Base-by-base conservation (phyloP, 345 rosid genomes). In the Moringa oleifera region DNA sequence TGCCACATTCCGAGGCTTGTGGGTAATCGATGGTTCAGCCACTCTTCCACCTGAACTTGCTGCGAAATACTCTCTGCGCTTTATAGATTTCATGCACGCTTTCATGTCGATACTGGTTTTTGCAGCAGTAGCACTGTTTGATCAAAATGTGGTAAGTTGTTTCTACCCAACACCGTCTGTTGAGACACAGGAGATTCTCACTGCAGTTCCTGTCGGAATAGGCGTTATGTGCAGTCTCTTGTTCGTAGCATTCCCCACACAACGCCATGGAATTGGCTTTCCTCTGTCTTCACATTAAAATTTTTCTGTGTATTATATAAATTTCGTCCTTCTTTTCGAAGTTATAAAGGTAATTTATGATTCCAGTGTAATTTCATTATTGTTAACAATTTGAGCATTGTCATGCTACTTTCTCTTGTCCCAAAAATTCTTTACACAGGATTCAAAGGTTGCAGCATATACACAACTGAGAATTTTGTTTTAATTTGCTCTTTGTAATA, bases 181-280 rank as follows among this genome's bases (percentile, higher is more conserved):
- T 0, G 76, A 82, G 74, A 70, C 85, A 1, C 79, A 73, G 72
- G 97, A 90, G 75, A 46, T 87, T 54, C 91, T 94, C 55, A 82
- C 85, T 19, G 75, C 85, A 0, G 70, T 94, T 81, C 97, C 99
- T 0, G 87, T 94, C 0, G 96, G 87, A 45, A 81, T 88, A 18
- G 99, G 97, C 0, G 80, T 76, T 37, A 55, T 88, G 17, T 80
- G 91, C 61, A 88, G 93, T 63, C 82, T 90, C 96, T 61, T 90
- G 75, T 94, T 90, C 60, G 83, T 84, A 28, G 78, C 76, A 25
- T 94, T 94, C 58, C 99, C 99, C 0, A 88, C 93, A 25, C 73
- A 68, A 58, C 96, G 99, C 63, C 92, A 88, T 58, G 97, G 99
- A 46, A 80, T 94, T 63, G 99, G 99, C 45, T 90, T 94, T 51